phyloP scores from a whole-genome alignment of 169 alveolate species.

The Babesia gibsoni region DNA sequence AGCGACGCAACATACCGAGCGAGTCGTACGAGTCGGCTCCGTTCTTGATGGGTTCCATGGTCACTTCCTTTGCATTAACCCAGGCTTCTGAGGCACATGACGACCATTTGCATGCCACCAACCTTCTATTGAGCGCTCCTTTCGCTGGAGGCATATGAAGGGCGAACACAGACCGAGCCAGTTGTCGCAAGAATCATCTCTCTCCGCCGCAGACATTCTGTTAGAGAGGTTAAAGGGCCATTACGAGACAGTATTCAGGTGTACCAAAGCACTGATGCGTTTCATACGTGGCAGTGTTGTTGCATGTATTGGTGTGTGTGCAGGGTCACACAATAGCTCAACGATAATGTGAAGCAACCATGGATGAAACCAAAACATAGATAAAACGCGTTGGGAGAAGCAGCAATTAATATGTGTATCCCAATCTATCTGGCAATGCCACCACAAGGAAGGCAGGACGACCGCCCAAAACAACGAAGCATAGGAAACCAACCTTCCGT shows the following conservation, averaged over 20 bases:
- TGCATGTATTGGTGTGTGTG: neutral
- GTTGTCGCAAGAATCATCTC: neutral
- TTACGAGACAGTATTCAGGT: too few relatives aligned
- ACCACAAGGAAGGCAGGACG: too few relatives aligned
- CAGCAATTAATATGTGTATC: too few relatives aligned
- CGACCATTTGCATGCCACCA: neutral
- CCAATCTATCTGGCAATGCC: too few relatives aligned
- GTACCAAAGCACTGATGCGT: neutral
- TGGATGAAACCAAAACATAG: too few relatives aligned
- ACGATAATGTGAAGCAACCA: too few relatives aligned
- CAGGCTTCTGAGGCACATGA: too few relatives aligned
- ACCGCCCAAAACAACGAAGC: too few relatives aligned
- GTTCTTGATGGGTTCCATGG: neutral
- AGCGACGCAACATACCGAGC: neutral
- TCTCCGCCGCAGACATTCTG: neutral
- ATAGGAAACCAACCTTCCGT: too few relatives aligned
- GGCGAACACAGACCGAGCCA: constrained; percentile 39
- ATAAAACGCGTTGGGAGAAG: too few relatives aligned
- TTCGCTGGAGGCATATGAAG: constrained; percentile 15
- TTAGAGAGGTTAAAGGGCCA: neutral
- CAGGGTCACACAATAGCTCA: too few relatives aligned
- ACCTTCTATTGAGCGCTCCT: constrained; percentile 3
- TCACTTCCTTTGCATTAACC: too few relatives aligned
- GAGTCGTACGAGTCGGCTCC: neutral
- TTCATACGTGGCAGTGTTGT: neutral